These are phyloP conservation scores for Lachancea waltii DNA, from an alignment of 805 yeast species.

Conservation along the genomic window DNA sequence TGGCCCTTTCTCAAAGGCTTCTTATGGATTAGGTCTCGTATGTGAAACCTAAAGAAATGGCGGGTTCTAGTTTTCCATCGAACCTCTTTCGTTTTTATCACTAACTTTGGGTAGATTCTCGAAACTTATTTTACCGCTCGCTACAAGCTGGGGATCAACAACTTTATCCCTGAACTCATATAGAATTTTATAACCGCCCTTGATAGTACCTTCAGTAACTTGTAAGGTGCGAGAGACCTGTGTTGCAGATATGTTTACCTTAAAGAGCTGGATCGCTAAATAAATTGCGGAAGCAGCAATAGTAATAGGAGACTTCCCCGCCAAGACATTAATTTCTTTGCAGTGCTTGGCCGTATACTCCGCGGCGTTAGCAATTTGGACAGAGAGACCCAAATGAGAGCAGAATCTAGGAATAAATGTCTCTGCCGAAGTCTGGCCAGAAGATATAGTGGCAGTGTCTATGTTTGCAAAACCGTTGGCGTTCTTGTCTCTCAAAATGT, in stretches of 20 bases:
- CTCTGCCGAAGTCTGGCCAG: conserved; percentile 87
- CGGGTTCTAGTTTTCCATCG: neutral
- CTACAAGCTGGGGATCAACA: conserved; percentile 36
- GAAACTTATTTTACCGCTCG: conserved; percentile 26
- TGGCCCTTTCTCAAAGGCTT: no score
- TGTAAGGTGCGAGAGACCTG: conserved; percentile 89
- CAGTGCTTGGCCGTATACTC: conserved; percentile 87
- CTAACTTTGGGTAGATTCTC: conserved; percentile 28
- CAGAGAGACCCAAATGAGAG: conserved; percentile 82
- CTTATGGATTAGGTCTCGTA: no score
- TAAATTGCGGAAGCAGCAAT: conserved; percentile 97
- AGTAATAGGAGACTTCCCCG: conserved; percentile 95
- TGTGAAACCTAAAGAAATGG: no score
- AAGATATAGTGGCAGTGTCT: conserved; percentile 43
- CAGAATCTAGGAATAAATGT: conserved; percentile 94
- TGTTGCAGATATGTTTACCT: conserved; percentile 65
- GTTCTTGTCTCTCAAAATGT: conserved; percentile 45
- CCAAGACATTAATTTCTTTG: conserved; percentile 86
- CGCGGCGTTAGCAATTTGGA: conserved; percentile 85
- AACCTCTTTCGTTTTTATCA: conserved; percentile 9
- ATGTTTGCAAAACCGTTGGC: conserved; percentile 34
- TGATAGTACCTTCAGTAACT: conserved; percentile 95
- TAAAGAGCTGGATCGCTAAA: conserved; percentile 86
- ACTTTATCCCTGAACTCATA: conserved; percentile 65
- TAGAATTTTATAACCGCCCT: conserved; percentile 80